Evolutionary conservation across 192 early-diverging fungal genomes (phyloP).

Genomic region (Coemansia sp.): DNA sequence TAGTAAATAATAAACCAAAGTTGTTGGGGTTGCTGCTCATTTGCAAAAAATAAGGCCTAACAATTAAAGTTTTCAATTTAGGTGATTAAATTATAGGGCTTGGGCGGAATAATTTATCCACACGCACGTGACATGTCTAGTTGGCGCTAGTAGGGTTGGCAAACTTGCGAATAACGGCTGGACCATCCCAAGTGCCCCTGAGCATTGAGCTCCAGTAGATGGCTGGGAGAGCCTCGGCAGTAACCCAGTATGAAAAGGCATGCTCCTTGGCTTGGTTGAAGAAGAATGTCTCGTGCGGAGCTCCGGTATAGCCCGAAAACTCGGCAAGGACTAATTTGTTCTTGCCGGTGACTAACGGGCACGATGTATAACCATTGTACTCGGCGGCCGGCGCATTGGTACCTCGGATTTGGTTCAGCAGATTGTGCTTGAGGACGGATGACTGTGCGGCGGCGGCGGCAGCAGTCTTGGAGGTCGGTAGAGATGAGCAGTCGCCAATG

Average conservation of each 20-base stretch:
- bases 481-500: conserved; percentile 79
- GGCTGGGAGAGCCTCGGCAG: conserved; percentile 74
- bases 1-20: background rate
- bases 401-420: conserved; percentile 63
- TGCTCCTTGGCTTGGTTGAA: conserved; percentile 77
- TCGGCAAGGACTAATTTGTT: conserved; percentile 84
- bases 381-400: conserved; percentile 54
- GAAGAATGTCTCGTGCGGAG: conserved; percentile 80
- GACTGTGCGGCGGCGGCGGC: conserved; percentile 84
- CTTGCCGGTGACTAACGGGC: conserved; percentile 80
- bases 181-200: conserved; percentile 79
- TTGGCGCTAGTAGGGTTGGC: conserved; percentile 54
- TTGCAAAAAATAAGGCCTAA: background rate
- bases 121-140: conserved; percentile 3
- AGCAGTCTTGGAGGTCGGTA: conserved; percentile 91
- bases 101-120: too few species aligned
- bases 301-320: conserved; percentile 75
- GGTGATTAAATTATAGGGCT: background rate
- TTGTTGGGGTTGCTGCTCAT: background rate
- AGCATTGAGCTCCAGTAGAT: conserved; percentile 84
- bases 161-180: conserved; percentile 61
- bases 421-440: conserved; percentile 73
- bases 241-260: conserved; percentile 70
- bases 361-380: conserved; percentile 85
- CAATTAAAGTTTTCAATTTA: background rate